These are phyloP conservation scores for Microbotryum violaceum DNA, from an alignment of 1,284 basidiomycete species.

Conservation along the genomic window DNA sequence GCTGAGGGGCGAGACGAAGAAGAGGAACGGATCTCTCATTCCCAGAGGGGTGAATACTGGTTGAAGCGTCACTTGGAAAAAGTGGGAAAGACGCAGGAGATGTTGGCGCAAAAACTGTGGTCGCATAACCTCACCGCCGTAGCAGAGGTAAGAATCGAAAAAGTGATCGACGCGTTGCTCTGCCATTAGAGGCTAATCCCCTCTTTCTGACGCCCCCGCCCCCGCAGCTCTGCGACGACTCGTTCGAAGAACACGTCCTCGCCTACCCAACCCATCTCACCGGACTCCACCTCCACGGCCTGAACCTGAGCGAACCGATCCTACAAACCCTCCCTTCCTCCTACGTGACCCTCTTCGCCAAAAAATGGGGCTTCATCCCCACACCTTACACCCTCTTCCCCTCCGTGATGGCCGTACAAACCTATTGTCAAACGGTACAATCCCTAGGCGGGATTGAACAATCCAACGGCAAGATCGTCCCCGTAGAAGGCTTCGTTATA, in stretches of 20 bases:
- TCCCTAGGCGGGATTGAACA: conserved; percentile 61
- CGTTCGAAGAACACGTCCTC: conserved; percentile 95
- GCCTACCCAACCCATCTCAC: conserved; percentile 71
- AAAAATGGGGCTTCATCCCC: conserved; percentile 83
- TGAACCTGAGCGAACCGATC: conserved; percentile 64
- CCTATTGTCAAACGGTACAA: conserved; percentile 33
- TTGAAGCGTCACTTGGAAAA: conserved; percentile 60
- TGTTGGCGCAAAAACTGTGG: conserved; percentile 72
- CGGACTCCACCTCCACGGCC: conserved; percentile 87
- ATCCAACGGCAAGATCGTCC: conserved; percentile 57
- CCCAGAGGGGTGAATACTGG: conserved; percentile 75
- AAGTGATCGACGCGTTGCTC: conserved; percentile 29
- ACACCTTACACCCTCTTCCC: conserved; percentile 59
- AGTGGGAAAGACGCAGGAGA: conserved; percentile 59
- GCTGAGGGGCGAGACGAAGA: conserved; percentile 34
- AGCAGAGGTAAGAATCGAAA: conserved; percentile 56
- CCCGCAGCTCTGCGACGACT: conserved; percentile 83
- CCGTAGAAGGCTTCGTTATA: conserved; percentile 95
- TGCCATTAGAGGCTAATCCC: not conserved
- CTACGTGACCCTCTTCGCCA: conserved; percentile 70
- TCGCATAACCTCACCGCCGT: conserved; percentile 80
- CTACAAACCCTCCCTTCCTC: conserved; percentile 68
- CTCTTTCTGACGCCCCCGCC: not conserved
- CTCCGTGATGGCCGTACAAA: conserved; percentile 60
- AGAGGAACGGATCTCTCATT: conserved; percentile 47